phyloP scores from a whole-genome alignment of 108 stramenopile species.

The Aurantiochytrium sp. region DNA sequence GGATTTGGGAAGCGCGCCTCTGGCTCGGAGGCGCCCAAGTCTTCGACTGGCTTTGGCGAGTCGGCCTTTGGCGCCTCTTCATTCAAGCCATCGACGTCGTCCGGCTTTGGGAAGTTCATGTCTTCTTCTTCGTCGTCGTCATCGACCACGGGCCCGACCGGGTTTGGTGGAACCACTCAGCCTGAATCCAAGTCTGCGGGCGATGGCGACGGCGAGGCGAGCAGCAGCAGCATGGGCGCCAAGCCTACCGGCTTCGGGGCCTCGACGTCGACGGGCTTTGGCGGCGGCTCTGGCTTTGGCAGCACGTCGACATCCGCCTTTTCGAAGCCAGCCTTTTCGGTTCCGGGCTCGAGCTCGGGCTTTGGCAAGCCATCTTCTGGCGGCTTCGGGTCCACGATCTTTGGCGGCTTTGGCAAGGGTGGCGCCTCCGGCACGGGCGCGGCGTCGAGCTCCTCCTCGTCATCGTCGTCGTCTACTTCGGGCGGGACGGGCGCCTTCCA shows the following conservation, averaged over 20 bases:
- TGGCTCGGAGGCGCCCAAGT: background rate
- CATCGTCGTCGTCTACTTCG: no score
- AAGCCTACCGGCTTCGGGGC: no score
- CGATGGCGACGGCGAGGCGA: no score
- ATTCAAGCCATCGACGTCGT: background rate
- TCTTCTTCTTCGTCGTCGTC: no score
- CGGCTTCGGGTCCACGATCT: background rate
- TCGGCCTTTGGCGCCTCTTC: background rate
- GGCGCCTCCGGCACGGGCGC: background rate
- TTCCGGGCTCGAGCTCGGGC: background rate
- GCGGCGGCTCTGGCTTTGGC: background rate
- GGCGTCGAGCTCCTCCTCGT: background rate
- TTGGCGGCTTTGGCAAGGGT: slow-evolving; percentile 23
- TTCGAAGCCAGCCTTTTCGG: background rate
- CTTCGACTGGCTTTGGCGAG: background rate
- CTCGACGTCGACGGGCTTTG: no score
- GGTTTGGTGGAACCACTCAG: no score
- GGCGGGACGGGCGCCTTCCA: no score
- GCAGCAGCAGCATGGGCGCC: no score
- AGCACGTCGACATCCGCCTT: background rate
- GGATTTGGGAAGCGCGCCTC: background rate
- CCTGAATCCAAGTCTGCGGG: no score
- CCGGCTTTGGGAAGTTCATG: background rate
- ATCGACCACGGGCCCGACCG: no score
- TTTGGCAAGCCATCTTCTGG: background rate